Base-by-base conservation (phyloP, 2,329 filamentous ascomycete genomes). In the Fusarium temperatum region DNA sequence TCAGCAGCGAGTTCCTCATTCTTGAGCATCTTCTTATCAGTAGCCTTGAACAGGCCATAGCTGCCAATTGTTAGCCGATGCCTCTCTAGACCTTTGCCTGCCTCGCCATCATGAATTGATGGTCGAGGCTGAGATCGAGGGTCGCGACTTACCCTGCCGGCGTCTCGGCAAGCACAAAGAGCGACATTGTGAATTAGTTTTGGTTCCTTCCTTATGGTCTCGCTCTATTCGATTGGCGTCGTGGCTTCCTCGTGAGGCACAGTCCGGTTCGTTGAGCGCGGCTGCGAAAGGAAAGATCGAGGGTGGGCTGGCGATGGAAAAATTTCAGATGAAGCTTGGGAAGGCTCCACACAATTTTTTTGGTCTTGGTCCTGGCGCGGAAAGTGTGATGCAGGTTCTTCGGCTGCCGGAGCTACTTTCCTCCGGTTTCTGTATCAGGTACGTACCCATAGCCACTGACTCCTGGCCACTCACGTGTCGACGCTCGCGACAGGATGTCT, bases 11-110 rank as follows among this genome's bases (percentile, higher is more conserved):
- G 85, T 81, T 95, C 91, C 85, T 96, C 93, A 80, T 93, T 92
- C 85, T 97, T 96, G 76, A 99, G 88, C 68, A 98, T 90, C 88
- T 98, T 98, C 91, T 98, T 98, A 89, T 98, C 96, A 84, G 95
- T 94, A 79, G 96, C 93, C 89, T 99, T 98, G 88, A 99, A 95
- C 83, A 99, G 91, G 84, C 95, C 96, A 87, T 98, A 98, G 83
- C 96, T 97, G 79, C 77, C 75, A 65, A 69, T 74, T 75, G 80
- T 82, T 81, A 84, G 83, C 72, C 51, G 53, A 66, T 70, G 44
- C 42, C 50, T 55, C 44, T 18, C 50, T 60, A 56, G 30, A 44
- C 28, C 48, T 60, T 51, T 48, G 65, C 54, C 56, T 72, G 67
- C 66, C 58, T 69, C 65, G 63, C 57, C 62, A 58, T 62, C 35